phyloP scores from a whole-genome alignment of 768 basidiomycete species.

The Termitomyces sp. region DNA sequence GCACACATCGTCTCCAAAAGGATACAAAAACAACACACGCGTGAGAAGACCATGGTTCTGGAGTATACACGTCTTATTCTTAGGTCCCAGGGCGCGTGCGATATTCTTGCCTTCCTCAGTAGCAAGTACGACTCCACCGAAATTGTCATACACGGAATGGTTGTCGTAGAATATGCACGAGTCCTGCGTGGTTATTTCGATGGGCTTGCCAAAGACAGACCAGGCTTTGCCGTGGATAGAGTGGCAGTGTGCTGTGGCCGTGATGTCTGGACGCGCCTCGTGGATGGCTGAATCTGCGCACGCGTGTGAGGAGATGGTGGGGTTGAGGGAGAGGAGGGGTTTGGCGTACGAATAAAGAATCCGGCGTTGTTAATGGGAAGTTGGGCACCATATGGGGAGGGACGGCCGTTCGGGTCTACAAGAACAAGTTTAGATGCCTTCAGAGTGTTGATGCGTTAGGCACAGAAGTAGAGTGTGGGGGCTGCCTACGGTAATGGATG shows the following conservation, averaged over 20 bases:
- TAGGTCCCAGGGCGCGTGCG: constrained; percentile 35
- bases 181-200: constrained; percentile 44
- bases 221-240: constrained; percentile 48
- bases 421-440: constrained; percentile 26
- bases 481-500: constrained; percentile 19
- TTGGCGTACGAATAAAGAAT: constrained; percentile 21
- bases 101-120: constrained; percentile 43
- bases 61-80: constrained; percentile 38
- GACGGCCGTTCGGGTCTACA: constrained; percentile 21
- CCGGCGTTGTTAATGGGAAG: constrained; percentile 25
- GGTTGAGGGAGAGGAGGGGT: background rate
- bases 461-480: background rate
- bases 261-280: constrained; percentile 43
- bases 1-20: background rate
- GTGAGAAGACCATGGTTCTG: constrained; percentile 40
- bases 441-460: background rate
- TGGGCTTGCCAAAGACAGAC: constrained; percentile 37
- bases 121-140: constrained; percentile 46
- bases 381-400: constrained; percentile 24
- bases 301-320: background rate
- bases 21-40: constrained; percentile 2
- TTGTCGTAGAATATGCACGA: constrained; percentile 41
- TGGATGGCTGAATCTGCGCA: constrained; percentile 36
- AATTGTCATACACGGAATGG: constrained; percentile 39
- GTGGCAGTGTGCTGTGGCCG: constrained; percentile 46